Evolutionary conservation across 805 yeast genomes (phyloP).

Genomic region (Myxozyma sirexii): DNA sequence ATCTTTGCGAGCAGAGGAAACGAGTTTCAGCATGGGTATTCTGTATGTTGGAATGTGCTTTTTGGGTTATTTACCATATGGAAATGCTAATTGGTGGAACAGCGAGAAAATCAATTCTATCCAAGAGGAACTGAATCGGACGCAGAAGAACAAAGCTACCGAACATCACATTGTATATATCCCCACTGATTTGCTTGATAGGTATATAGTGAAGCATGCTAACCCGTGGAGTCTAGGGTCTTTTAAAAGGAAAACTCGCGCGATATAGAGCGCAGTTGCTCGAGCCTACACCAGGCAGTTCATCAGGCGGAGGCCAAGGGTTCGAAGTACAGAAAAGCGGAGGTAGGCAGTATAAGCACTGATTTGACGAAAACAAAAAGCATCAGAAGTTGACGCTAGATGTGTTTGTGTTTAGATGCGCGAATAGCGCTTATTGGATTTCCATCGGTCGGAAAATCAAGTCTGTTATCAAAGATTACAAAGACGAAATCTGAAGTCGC

Average conservation of each 20-base stretch:
- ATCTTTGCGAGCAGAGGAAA: too few species aligned
- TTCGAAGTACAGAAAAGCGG: slow-evolving; percentile 95
- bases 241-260: slow-evolving; percentile 92
- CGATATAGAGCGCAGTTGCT: slow-evolving; percentile 80
- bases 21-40: slow-evolving; percentile 20
- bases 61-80: background rate
- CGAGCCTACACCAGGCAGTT: slow-evolving; percentile 81
- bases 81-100: background rate
- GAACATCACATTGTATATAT: slow-evolving; percentile 78
- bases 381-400: too few species aligned
- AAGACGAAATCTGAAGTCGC: slow-evolving; percentile 95
- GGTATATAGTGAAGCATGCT: background rate
- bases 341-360: slow-evolving; percentile 21
- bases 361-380: too few species aligned
- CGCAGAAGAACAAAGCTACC: slow-evolving; percentile 97
- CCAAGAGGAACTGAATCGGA: slow-evolving; percentile 89
- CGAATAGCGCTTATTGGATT: slow-evolving; percentile 93
- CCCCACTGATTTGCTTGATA: background rate
- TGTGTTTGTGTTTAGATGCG: slow-evolving; percentile 59
- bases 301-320: slow-evolving; percentile 75
- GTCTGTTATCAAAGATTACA: slow-evolving; percentile 83
- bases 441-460: slow-evolving; percentile 97
- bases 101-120: slow-evolving; percentile 48
- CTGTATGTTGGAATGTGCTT: slow-evolving; percentile 9
- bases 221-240: slow-evolving; percentile 45